Percentiles rank a stretch among this genome's conserved stretches.
Evolutionary conservation across 805 yeast genomes (phyloP).

Genomic region (Nakazawaea wickerhamii): DNA sequence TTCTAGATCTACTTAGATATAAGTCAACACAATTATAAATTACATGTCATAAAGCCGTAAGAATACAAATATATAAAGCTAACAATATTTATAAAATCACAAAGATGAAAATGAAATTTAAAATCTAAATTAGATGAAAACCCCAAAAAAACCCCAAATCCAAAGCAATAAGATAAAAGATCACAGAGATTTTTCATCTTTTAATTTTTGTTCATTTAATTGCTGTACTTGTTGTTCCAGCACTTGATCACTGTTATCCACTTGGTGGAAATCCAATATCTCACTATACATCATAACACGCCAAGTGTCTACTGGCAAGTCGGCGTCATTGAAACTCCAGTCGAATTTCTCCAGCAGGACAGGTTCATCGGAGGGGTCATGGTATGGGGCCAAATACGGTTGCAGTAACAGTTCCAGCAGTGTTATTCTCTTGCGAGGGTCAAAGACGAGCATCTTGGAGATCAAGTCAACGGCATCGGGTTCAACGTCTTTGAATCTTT

Average conservation of each 20-base stretch:
- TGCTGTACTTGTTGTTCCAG: constrained; percentile 21
- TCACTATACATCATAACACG: constrained; percentile 99
- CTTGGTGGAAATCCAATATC: constrained; percentile 92
- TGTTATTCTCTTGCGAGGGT: constrained; percentile 89
- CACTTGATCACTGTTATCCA: constrained; percentile 38
- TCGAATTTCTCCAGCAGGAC: constrained; percentile 88
- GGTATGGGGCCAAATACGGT: constrained; percentile 90
- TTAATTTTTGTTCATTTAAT: constrained; percentile 24
- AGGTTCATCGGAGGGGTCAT: constrained; percentile 97
- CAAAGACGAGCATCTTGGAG: constrained; percentile 88
- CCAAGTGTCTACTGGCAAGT: constrained; percentile 97
- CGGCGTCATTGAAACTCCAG: constrained; percentile 98
- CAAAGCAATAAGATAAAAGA: too few relatives aligned
- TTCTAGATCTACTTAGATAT: too few relatives aligned
- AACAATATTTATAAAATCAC: too few relatives aligned
- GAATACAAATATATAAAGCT: too few relatives aligned
- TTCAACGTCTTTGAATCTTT: constrained; percentile 74
- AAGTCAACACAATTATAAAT: too few relatives aligned
- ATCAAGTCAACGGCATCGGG: constrained; percentile 85
- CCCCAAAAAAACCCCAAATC: too few relatives aligned
- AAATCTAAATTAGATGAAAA: too few relatives aligned
- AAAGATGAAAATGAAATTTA: too few relatives aligned
- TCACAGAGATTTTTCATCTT: constrained; percentile 11
- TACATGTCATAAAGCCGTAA: too few relatives aligned
- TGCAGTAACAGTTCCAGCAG: constrained; percentile 89